phyloP scores from a whole-genome alignment of 2,329 filamentous ascomycete genomes.

The Penicillium psychrosexuale region DNA sequence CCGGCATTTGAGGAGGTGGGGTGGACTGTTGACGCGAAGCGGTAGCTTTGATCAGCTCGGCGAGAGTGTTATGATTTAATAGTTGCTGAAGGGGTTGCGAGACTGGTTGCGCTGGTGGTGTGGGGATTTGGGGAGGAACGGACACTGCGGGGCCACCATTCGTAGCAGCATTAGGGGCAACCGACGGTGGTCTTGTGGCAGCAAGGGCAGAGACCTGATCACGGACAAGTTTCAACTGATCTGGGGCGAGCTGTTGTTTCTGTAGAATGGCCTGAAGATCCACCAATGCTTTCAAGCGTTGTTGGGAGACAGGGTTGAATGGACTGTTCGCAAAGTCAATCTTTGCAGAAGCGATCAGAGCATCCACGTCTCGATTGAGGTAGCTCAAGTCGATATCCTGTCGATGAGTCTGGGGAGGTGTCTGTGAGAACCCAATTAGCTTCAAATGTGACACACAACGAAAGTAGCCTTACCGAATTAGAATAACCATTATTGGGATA shows the following conservation, averaged over 20 bases:
- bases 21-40: slow-evolving; percentile 40
- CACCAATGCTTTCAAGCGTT: slow-evolving; percentile 77
- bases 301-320: slow-evolving; percentile 71
- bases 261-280: slow-evolving; percentile 79
- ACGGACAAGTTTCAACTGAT: slow-evolving; percentile 80
- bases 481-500: slow-evolving; percentile 33
- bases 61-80: slow-evolving; percentile 44
- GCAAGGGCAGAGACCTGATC: slow-evolving; percentile 77
- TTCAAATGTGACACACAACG: not conserved
- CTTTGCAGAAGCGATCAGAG: slow-evolving; percentile 69
- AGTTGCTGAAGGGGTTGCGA: slow-evolving; percentile 38
- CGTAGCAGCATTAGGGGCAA: slow-evolving; percentile 14
- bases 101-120: slow-evolving; percentile 37
- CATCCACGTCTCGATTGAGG: slow-evolving; percentile 78
- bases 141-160: slow-evolving; percentile 32
- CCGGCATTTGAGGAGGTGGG: slow-evolving; percentile 48
- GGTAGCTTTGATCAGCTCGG: slow-evolving; percentile 46
- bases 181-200: slow-evolving; percentile 36
- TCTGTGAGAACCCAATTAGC: slow-evolving; percentile 22
- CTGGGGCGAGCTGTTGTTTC: slow-evolving; percentile 71
- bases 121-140: slow-evolving; percentile 37
- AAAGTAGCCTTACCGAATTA: slow-evolving; percentile 15
- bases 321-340: slow-evolving; percentile 72
- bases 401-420: slow-evolving; percentile 34
- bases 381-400: slow-evolving; percentile 59